Evolutionary conservation across 371 early-diverging fungal species (phyloP), one percentile per base, ranked within the genome.

Genomic region (Lichtheimia corymbifera): DNA sequence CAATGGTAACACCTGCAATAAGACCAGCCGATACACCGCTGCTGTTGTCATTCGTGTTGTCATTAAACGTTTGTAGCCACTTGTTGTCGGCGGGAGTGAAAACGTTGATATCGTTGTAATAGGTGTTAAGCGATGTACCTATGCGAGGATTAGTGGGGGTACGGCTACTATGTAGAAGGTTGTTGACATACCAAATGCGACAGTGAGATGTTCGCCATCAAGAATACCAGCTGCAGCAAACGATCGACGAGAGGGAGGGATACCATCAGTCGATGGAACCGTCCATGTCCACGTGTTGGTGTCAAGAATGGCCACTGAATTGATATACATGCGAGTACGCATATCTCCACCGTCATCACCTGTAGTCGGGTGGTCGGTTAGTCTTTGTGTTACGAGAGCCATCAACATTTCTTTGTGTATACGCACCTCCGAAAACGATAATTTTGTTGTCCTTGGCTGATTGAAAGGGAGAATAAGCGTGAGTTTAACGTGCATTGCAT

Each of bases 1-100:
- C 77, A 28, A 80, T 54, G 0, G 74, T 69, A 11, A 80, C 73
- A 61, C 77, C 80, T 12, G 72, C 80, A 53, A 80, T 80, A 24
- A 72, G 55, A 27, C 77, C 80, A 47, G 60, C 67, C 15, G 73
- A 69, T 1, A 72, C 53, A 50, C 65, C 71, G 14, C 65, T 64
- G 9, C 45, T 50, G 0, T 50, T 44, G 2, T 28, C 20, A 41
- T 59, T 64, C 5, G 22, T 41, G 14, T 5, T 57, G 0, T 55
- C 28, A 30, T 53, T 60, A 7, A 74, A 73, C 14, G 62, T 40
- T 56, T 74, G 70, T 20, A 76, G 50, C 76, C 77, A 76, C 18
- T 62, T n/a, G 28, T 42, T 52, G 35, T 50, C 40, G 5, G 47
- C 43, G n/a, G 68, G 5, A 45, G 66, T 69, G 30, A 72, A 60